Evolutionary conservation across 1,284 basidiomycete genomes (phyloP).

Genomic region (Papiliotrema laurentii): DNA sequence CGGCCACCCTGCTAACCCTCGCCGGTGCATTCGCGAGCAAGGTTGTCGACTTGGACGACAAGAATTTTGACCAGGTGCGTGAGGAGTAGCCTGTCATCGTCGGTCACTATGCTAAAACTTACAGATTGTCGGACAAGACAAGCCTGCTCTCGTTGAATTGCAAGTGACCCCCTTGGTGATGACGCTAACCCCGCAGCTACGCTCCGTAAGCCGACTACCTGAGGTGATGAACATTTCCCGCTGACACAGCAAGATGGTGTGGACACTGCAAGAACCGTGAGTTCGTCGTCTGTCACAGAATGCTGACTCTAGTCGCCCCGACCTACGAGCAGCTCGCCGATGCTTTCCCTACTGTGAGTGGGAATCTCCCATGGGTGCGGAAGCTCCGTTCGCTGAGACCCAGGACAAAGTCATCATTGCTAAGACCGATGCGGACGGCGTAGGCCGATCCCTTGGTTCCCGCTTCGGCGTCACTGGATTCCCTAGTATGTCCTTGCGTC

Average conservation of each 20-base stretch:
- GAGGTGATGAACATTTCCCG: neutral
- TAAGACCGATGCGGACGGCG: conserved; percentile 89
- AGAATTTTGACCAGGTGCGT: conserved; percentile 66
- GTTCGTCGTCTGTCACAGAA: neutral
- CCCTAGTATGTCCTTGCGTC: conserved; percentile 62
- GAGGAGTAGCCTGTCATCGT: conserved; percentile 3
- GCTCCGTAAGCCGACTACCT: conserved; percentile 30
- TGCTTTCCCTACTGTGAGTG: conserved; percentile 56
- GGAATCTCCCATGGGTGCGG: conserved; percentile 11
- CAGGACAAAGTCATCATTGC: conserved; percentile 78
- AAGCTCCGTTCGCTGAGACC: conserved; percentile 27
- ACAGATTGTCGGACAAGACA: conserved; percentile 62
- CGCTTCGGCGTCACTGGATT: conserved; percentile 74
- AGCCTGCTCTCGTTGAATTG: conserved; percentile 83
- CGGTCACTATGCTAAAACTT: conserved; percentile 4
- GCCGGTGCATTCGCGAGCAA: conserved; percentile 60
- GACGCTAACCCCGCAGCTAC: conserved; percentile 25
- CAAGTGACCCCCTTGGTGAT: conserved; percentile 50
- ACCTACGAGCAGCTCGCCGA: conserved; percentile 84
- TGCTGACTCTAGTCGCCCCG: conserved; percentile 66
- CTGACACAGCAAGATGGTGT: conserved; percentile 40
- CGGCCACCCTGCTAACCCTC: conserved; percentile 56
- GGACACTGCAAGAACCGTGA: conserved; percentile 51
- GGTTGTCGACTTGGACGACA: conserved; percentile 68
- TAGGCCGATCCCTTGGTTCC: conserved; percentile 55